Percentiles rank a stretch among this genome's conserved stretches.
Conservation (phyloP, 208 protist species). For the Leptomonas seymouri region DNA sequence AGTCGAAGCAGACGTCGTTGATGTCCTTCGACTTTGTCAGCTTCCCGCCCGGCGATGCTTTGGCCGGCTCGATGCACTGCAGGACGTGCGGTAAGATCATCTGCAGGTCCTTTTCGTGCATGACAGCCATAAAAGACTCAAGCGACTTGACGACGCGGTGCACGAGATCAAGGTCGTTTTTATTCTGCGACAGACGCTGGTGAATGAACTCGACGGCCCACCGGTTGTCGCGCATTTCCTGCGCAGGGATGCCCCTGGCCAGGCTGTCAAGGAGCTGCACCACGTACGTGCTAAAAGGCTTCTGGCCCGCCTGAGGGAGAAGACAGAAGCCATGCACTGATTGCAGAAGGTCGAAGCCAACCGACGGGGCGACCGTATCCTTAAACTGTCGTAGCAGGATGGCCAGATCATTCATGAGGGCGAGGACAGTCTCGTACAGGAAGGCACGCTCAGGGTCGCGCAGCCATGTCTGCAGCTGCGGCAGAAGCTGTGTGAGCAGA, state of each 20-base stretch:
- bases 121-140: constrained; percentile 83
- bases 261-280: constrained; percentile 88
- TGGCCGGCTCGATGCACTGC: constrained; percentile 86
- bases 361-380: constrained; percentile 63
- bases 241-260: constrained; percentile 68
- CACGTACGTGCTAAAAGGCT: constrained; percentile 79
- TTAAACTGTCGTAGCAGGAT: constrained; percentile 72
- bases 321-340: constrained; percentile 78
- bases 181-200: constrained; percentile 88
- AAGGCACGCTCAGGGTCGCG: constrained; percentile 66
- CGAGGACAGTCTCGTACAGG: constrained; percentile 76
- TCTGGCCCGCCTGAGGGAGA: constrained; percentile 84
- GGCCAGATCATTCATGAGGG: constrained; percentile 85
- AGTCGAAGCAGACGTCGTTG: constrained; percentile 88
- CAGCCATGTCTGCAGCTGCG: constrained; percentile 83
- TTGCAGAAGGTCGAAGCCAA: constrained; percentile 71
- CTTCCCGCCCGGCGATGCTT: constrained; percentile 34
- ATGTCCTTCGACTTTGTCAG: constrained; percentile 75
- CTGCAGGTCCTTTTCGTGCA: constrained; percentile 89
- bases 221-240: constrained; percentile 88
- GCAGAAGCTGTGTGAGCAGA: constrained; percentile 80
- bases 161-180: constrained; percentile 80
- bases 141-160: constrained; percentile 84
- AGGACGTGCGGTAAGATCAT: constrained; percentile 87
- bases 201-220: constrained; percentile 93